Conservation (phyloP, 2,329 filamentous ascomycete genomes). For the Fusarium floridanum region DNA sequence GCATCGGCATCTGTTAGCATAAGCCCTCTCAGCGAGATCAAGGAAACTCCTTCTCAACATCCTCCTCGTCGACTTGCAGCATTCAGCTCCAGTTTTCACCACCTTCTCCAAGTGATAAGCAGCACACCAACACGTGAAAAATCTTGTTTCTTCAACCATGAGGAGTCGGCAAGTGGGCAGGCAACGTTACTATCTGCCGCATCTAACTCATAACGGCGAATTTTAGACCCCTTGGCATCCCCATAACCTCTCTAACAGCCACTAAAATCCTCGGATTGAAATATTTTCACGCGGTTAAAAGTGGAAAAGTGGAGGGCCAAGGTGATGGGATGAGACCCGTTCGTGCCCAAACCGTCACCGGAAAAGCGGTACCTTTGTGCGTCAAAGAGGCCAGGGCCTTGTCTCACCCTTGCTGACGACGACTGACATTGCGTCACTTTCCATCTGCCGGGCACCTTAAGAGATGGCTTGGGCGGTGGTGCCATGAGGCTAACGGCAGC, state of each 20-base stretch:
- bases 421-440: neutral
- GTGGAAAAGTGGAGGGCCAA: neutral
- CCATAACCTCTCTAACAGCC: neutral
- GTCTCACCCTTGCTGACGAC: neutral
- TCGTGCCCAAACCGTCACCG: neutral
- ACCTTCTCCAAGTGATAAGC: neutral
- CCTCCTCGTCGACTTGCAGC: neutral
- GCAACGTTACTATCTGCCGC: neutral
- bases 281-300: neutral
- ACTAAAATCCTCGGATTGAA: neutral
- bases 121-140: neutral
- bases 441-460: neutral
- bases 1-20: neutral
- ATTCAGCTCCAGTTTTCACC: neutral
- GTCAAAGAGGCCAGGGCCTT: neutral
- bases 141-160: neutral
- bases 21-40: neutral
- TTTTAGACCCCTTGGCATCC: neutral
- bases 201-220: neutral
- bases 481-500: neutral
- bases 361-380: slow-evolving; percentile 3
- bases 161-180: neutral
- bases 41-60: neutral
- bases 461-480: neutral
- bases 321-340: neutral